Conservation (phyloP, 495 filamentous ascomycete genomes). For the Xylaria palmicola region DNA sequence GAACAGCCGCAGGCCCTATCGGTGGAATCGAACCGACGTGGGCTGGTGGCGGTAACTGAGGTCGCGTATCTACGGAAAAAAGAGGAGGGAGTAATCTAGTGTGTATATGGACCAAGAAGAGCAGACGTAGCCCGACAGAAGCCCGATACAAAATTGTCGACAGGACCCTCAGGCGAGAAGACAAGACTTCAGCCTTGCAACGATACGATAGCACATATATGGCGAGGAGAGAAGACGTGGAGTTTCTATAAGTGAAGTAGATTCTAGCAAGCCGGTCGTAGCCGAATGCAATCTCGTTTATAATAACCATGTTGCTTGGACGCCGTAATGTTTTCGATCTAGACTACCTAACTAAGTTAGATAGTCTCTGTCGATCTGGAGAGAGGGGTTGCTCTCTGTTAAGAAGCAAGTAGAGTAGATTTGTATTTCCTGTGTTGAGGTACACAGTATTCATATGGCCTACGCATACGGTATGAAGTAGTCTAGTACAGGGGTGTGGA, state of each 20-base stretch:
- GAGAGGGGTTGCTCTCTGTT: neutral
- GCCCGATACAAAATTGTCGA: neutral
- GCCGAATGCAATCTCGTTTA: conserved; percentile 1
- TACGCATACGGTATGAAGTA: neutral
- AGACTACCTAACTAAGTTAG: too few species aligned
- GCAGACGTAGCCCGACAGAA: neutral
- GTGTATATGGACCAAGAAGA: conserved; percentile 1
- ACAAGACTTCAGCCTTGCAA: neutral
- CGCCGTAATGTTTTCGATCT: neutral
- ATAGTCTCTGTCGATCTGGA: neutral
- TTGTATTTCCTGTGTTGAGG: neutral
- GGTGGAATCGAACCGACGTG: neutral
- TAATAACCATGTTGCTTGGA: neutral
- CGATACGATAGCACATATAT: conserved; percentile 1
- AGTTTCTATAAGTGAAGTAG: conserved; percentile 10
- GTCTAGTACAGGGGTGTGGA: neutral
- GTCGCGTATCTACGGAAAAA: neutral
- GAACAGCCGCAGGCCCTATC: neutral
- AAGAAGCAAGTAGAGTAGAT: neutral
- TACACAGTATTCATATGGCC: neutral
- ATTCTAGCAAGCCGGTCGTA: conserved; percentile 11
- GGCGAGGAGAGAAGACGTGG: conserved; percentile 2
- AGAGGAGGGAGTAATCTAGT: conserved; percentile 16
- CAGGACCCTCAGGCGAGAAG: conserved; percentile 1
- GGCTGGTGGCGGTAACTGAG: neutral